phyloP scores from a whole-genome alignment of 2,329 filamentous ascomycete genomes.

The Thelonectria discophora region DNA sequence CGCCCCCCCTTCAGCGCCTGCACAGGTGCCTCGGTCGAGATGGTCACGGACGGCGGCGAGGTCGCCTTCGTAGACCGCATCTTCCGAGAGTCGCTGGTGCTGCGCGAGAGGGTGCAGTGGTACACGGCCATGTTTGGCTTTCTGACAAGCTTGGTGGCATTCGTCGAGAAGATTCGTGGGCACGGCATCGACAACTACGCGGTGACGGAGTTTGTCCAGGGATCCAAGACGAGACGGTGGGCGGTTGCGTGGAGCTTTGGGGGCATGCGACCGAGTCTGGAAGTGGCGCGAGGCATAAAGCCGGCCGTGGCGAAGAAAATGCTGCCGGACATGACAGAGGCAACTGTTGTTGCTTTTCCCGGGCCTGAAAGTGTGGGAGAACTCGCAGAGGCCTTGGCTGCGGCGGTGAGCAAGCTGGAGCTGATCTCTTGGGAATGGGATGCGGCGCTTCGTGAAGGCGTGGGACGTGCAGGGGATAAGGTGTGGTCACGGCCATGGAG shows the following conservation, averaged over 20 bases:
- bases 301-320: slow-evolving; percentile 52
- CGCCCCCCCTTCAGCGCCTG: slow-evolving; percentile 74
- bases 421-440: slow-evolving; percentile 73
- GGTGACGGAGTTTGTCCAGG: slow-evolving; percentile 81
- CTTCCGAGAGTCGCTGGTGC: slow-evolving; percentile 71
- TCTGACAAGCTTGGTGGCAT: slow-evolving; percentile 69
- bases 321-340: slow-evolving; percentile 55
- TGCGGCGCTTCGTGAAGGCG: slow-evolving; percentile 58
- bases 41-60: slow-evolving; percentile 85
- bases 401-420: slow-evolving; percentile 64
- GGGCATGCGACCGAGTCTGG: slow-evolving; percentile 67
- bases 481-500: slow-evolving; percentile 83
- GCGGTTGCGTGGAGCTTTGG: slow-evolving; percentile 88
- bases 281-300: slow-evolving; percentile 56
- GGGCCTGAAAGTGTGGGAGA: slow-evolving; percentile 51
- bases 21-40: slow-evolving; percentile 83
- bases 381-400: slow-evolving; percentile 49
- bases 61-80: slow-evolving; percentile 77
- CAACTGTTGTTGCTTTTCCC: slow-evolving; percentile 57
- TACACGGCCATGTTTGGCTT: slow-evolving; percentile 94
- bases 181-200: slow-evolving; percentile 78
- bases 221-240: slow-evolving; percentile 83
- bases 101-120: slow-evolving; percentile 76
- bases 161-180: slow-evolving; percentile 67
- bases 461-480: slow-evolving; percentile 72